Evolutionary conservation across 768 basidiomycete genomes (phyloP).

Genomic region (Auricularia sp.): DNA sequence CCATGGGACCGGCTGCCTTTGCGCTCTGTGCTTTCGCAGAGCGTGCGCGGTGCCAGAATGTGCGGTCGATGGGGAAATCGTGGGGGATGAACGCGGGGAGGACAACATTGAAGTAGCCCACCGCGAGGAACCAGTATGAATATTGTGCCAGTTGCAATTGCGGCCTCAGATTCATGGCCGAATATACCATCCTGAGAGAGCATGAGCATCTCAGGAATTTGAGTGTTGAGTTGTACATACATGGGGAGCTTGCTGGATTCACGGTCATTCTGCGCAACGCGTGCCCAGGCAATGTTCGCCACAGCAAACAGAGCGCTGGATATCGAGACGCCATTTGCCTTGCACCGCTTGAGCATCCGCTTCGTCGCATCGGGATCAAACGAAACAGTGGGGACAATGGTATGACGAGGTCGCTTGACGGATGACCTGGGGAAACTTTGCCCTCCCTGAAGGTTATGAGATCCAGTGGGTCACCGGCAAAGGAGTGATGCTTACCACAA

Average conservation of each 20-base stretch:
- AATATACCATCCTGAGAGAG: conserved; percentile 63
- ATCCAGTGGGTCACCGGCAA: neutral
- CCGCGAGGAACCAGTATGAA: conserved; percentile 76
- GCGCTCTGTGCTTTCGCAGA: conserved; percentile 59
- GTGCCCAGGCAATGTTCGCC: conserved; percentile 65
- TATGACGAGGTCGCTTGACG: conserved; percentile 35
- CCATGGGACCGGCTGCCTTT: conserved; percentile 52
- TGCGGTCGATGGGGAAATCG: conserved; percentile 24
- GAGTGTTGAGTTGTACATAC: conserved; percentile 23
- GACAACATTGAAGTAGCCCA: conserved; percentile 73
- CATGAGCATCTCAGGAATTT: neutral
- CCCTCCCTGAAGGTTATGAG: conserved; percentile 45
- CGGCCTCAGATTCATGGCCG: conserved; percentile 70
- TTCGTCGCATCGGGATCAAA: conserved; percentile 48
- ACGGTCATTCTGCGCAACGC: conserved; percentile 12
- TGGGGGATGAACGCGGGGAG: conserved; percentile 60
- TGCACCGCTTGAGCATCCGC: conserved; percentile 57
- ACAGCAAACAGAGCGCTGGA: conserved; percentile 66
- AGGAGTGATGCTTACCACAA: conserved; percentile 33
- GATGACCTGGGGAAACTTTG: conserved; percentile 51
- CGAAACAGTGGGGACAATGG: conserved; percentile 60
- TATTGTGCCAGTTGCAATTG: conserved; percentile 35
- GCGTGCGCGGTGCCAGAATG: conserved; percentile 69
- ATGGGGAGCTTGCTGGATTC: conserved; percentile 34
- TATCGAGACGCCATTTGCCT: conserved; percentile 60